Evolutionary conservation across 768 basidiomycete genomes (phyloP), one percentile per base, ranked within the genome.

Genomic region (Boletus pseudo-olivaceus): DNA sequence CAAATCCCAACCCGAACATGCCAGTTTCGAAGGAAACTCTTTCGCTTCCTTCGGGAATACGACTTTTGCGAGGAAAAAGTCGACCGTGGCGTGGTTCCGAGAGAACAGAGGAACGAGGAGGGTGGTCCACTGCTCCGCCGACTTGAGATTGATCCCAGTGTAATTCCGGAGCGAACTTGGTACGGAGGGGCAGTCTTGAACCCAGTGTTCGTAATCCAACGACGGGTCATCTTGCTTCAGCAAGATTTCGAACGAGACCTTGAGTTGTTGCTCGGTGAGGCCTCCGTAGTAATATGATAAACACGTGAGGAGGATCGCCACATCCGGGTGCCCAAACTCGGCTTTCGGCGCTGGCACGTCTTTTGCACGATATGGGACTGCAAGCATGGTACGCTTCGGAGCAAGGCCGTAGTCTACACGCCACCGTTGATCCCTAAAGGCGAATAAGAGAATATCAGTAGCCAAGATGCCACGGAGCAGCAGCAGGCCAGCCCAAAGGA

Each of bases 301-400:
- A 49, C 74, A 81, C 0, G 80, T 81, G 48, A 82, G 63, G 12
- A 67, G 51, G 46, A 82, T 66, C 1, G 73, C 70, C 6, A 80
- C 67, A 23, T 82, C 81, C 0, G 80, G 81, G 57, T 82, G 81
- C 6, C 77, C 78, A 43, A 82, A 82, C 45, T 82, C 79, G 35
- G 80, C 73, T 29, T 73, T 67, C 12, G 65, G 55, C 14, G 77
- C 67, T 0, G 81, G 80, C 6, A 74, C 66, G 45, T 82, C 81
- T 56, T 80, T 82, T 0, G 80, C 81, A n/a, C 75, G 69, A 51
- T 78, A 82, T 0, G 81, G 81, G 0, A 82, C 79, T 1, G 80
- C 79, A 1, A 82, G 70, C 57, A 76, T 63, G 1, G 78, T 73
- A 4, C 81, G 73, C 7, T 43, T 55, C 2, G 59, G 59, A 44